phyloP scores from a whole-genome alignment of 345 rosid genomes.

The Syzygium jambos region DNA sequence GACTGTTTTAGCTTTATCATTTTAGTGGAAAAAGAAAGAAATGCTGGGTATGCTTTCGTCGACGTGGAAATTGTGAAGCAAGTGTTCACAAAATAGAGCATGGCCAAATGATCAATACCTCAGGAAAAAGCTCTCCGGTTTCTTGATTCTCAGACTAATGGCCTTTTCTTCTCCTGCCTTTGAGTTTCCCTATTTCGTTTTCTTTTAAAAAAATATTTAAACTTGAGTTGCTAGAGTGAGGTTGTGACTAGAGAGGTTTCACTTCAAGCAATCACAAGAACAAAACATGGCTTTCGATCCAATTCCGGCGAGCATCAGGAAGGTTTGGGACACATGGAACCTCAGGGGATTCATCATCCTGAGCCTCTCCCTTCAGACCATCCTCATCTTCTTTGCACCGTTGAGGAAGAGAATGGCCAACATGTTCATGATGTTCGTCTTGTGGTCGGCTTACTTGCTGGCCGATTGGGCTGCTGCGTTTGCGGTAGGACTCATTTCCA shows the following conservation, averaged over 20 bases:
- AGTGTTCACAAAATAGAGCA: neutral
- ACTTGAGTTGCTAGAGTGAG: neutral
- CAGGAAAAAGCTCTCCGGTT: neutral
- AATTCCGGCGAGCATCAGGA: constrained; percentile 20
- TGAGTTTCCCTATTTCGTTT: neutral
- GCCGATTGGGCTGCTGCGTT: constrained; percentile 59
- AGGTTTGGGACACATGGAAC: constrained; percentile 46
- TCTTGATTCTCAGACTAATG: neutral
- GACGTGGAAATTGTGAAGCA: neutral
- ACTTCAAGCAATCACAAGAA: neutral
- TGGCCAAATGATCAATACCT: neutral
- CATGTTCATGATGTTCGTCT: constrained; percentile 16
- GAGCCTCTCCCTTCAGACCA: constrained; percentile 44
- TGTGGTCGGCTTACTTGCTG: constrained; percentile 52
- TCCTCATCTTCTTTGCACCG: constrained; percentile 44
- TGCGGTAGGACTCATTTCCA: constrained; percentile 47
- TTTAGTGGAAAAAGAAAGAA: neutral
- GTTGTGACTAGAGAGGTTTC: neutral
- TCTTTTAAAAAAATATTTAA: neutral
- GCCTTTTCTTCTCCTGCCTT: neutral
- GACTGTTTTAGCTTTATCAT: neutral
- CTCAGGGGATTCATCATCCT: constrained; percentile 42
- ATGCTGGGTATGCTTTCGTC: neutral
- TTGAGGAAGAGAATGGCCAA: constrained; percentile 32
- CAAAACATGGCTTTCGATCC: constrained; percentile 5